These are phyloP conservation scores for Populus hybrid DNA, from an alignment of 441 rosid genomes.

Conservation along the genomic window DNA sequence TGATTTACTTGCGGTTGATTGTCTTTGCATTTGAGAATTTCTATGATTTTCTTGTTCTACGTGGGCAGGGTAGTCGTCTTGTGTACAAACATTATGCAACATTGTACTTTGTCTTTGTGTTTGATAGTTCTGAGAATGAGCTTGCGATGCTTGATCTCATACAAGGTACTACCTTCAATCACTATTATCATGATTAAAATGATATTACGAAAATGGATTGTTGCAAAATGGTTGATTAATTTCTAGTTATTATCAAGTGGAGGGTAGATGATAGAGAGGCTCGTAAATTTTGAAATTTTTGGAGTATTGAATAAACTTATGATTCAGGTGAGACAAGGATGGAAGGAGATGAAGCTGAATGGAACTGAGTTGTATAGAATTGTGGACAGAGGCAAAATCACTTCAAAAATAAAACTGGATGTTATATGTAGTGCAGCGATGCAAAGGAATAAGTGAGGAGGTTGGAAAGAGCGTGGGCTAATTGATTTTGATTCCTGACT, in stretches of 20 bases:
- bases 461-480: background rate
- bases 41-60: background rate
- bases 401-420: too few species aligned
- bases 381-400: background rate
- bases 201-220: background rate
- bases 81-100: conserved; percentile 94
- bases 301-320: background rate
- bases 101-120: conserved; percentile 76
- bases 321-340: background rate
- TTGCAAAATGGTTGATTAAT: background rate
- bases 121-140: conserved; percentile 88
- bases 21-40: background rate
- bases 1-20: background rate
- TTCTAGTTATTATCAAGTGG: background rate
- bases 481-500: background rate
- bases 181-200: background rate
- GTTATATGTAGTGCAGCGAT: background rate
- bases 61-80: conserved; percentile 65
- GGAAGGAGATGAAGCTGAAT: background rate
- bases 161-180: conserved; percentile 50
- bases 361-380: background rate
- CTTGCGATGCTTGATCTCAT: conserved; percentile 95
- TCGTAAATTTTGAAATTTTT: background rate
- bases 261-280: background rate
- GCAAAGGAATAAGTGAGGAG: background rate